Base-by-base conservation (phyloP, 768 basidiomycete species). In the Filobasidium floriforme region DNA sequence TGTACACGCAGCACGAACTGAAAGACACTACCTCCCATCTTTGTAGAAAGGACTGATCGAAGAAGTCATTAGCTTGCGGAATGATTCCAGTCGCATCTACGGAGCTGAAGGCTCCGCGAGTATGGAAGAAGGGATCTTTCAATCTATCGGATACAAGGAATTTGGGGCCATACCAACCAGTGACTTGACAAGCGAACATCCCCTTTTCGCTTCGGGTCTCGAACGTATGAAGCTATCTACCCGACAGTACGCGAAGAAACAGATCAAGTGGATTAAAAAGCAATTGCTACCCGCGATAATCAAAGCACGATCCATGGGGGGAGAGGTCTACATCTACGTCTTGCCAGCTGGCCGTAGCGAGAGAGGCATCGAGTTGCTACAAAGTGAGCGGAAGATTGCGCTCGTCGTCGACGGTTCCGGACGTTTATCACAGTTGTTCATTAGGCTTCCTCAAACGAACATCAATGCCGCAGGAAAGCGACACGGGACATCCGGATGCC, bases 121-220 rank as follows among this genome's bases (percentile, higher is more conserved):
- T 61, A 67, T 75, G 14, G 72, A 73, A 14, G 74, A 87, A 11
- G 94, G 96, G 0, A 89, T 98, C 65, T 97, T 89, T 78, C 96
- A 99, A 76, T 85, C 90, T 0, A 99, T 99, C 67, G 94, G 96
- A 6, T 98, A 89, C 80, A 91, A 88, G 76, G 94, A 97, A 79
- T 97, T 99, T 73, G 81, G 86, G 74, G 81, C 26, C 87, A 88
- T 77, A 80, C 91, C 29, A 10, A 67, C 69, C 19, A 1, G 65
- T 15, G 49, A 70, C 12, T 69, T 76, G 2, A 43, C 46, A 0
- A 61, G 69, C n/a, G 22, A 61, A 1, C 66, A 75, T 37, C 72
- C 73, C 60, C 73, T 79, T 14, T 88, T 87, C 72, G 66, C 78
- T 3, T 79, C 80, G 15, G 88, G 88, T 0, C 79, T 89, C 7